Evolutionary conservation across 805 yeast species (phyloP).

Genomic region (Saccharomycopsis sp.): DNA sequence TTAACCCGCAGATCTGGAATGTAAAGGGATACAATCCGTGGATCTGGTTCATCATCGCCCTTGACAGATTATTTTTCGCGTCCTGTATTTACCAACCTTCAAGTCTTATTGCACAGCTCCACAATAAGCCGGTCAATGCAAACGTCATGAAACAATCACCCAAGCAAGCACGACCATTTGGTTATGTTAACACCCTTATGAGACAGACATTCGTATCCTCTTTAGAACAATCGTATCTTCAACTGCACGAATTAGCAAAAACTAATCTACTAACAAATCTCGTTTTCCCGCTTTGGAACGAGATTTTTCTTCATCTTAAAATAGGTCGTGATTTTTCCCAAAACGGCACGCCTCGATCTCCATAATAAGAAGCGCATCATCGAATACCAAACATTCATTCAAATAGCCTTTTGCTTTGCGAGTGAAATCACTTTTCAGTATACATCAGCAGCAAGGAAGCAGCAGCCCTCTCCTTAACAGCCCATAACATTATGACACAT

Average conservation of each 20-base stretch:
- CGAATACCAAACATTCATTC: background rate
- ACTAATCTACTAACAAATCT: background rate
- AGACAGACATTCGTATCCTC: background rate
- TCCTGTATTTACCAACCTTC: background rate
- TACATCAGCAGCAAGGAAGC: background rate
- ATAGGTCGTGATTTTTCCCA: background rate
- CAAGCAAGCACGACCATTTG: too few relatives aligned
- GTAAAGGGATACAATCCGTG: background rate
- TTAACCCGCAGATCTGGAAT: background rate
- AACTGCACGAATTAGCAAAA: background rate
- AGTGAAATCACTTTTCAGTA: background rate
- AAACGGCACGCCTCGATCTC: background rate
- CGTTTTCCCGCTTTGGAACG: background rate
- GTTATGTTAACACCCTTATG: too few relatives aligned
- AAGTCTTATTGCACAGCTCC: too few relatives aligned
- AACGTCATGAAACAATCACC: too few relatives aligned
- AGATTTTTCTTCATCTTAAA: background rate
- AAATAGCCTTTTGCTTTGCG: background rate
- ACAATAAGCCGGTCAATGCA: too few relatives aligned
- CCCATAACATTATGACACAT: background rate
- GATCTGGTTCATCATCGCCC: background rate
- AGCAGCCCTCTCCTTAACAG: background rate
- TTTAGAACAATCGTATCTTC: background rate
- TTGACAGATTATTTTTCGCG: background rate
- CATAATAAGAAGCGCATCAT: background rate